Conservation (phyloP, 805 yeast species). For the Candida quercuum region DNA sequence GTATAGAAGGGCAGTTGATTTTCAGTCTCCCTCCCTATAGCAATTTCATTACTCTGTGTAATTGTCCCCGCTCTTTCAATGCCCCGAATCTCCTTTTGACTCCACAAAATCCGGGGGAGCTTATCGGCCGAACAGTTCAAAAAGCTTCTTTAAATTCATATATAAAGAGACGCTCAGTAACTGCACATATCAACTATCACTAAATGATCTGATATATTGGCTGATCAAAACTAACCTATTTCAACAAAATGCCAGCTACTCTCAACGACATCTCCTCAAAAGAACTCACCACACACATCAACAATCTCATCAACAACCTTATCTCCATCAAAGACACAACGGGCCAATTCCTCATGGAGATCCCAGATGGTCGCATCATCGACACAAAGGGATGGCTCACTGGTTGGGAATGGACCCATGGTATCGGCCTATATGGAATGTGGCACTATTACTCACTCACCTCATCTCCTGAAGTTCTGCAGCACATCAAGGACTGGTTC, state of each 20-base stretch:
- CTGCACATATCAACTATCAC: no score
- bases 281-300: conserved; percentile 6
- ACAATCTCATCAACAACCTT: conserved; percentile 6
- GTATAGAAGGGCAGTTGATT: no score
- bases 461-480: conserved; percentile 2
- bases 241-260: conserved; percentile 6
- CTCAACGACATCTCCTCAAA: conserved; percentile 5
- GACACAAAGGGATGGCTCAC: conserved; percentile 14
- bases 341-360: conserved; percentile 8
- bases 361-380: conserved; percentile 11
- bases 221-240: neutral
- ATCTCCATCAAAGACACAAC: conserved; percentile 10
- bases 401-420: conserved; percentile 15
- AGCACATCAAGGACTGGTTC: conserved; percentile 7
- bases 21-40: no score
- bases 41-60: no score
- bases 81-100: no score
- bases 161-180: no score
- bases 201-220: neutral
- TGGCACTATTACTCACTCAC: conserved; percentile 10
- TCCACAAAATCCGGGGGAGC: no score
- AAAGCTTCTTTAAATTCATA: no score
- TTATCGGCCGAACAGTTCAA: no score
- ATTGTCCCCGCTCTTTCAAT: no score
- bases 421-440: conserved; percentile 12